These are phyloP conservation scores for Lachancea meyersii DNA, from an alignment of 805 yeast genomes.

Conservation along the genomic window DNA sequence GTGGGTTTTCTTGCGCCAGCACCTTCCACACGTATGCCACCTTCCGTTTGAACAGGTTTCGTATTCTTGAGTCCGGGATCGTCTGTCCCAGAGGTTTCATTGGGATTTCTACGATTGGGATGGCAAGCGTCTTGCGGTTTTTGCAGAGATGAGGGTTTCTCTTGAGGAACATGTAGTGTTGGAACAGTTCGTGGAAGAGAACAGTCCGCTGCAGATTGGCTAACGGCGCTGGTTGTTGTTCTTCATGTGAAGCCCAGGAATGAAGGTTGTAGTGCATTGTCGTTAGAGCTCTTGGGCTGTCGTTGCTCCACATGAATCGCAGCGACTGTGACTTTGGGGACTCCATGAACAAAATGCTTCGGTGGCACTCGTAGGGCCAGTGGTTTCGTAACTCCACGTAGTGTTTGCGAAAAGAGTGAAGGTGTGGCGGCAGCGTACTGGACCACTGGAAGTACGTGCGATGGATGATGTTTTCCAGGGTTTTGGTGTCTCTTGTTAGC, in stretches of 20 bases:
- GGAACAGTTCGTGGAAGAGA: conserved; percentile 14
- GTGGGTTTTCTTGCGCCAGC: conserved; percentile 20
- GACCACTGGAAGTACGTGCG: conserved; percentile 16
- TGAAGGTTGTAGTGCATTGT: conserved; percentile 11
- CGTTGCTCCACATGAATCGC: conserved; percentile 15
- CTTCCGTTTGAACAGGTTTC: conserved; percentile 16
- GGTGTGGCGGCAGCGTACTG: conserved; percentile 14
- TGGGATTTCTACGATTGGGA: conserved; percentile 23
- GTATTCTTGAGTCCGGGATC: conserved; percentile 16
- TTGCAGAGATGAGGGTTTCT: conserved; percentile 15
- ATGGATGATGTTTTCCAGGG: conserved; percentile 16
- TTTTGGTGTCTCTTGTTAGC: conserved; percentile 6
- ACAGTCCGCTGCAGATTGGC: conserved; percentile 7
- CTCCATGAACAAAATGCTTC: conserved; percentile 13
- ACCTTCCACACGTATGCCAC: conserved; percentile 16
- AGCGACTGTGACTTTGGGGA: conserved; percentile 13
- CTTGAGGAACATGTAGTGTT: conserved; percentile 19
- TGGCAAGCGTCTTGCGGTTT: conserved; percentile 14
- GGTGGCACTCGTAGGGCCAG: conserved; percentile 22
- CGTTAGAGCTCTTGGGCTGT: conserved; percentile 9
- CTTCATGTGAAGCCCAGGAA: conserved; percentile 9
- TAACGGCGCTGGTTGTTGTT: conserved; percentile 5
- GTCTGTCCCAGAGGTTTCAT: conserved; percentile 21
- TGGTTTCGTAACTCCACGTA: conserved; percentile 13
- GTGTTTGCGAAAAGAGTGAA: conserved; percentile 11